Evolutionary conservation across 306 rosid genomes (phyloP), one percentile per base, ranked within the genome.

Genomic region (Inga leiocalycina): DNA sequence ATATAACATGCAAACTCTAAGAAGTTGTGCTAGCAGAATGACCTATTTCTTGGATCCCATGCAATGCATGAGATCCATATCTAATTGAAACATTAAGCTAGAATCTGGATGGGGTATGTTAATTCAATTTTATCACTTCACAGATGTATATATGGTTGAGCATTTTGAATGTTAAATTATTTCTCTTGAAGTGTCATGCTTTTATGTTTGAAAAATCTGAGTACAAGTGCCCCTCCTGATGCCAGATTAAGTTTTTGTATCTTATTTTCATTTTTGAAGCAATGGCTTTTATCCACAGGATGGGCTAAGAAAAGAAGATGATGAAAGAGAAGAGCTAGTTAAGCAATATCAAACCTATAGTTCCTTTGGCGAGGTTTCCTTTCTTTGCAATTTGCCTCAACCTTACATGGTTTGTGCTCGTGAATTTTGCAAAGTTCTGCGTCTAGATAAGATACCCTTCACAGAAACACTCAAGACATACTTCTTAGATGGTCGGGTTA

Each of bases 291-390:
- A 80, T 51, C 30, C 45, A 12, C 76, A 89, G 88, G 90, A 75
- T 73, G 88, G 66, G 81, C 57, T 81, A 46, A 84, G 86, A 35
- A 75, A 44, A 54, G 91, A 87, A 76, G 88, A 76, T 75, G 81
- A 76, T 73, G 88, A 72, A 69, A 72, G n/a, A 24, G 85, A 75
- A 64, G 86, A 83, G 77, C 30, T 39, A 6, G 39, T 68, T n/a
- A 82, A 39, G 74, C 71, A 9, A 17, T 81, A 85, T 54, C 84
- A 81, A 64, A 81, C 85, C 15, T 57, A 81, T 44, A 71, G 86
- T 79, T 87, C 88, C 24, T 81, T 89, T 82, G 92, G 91, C 19
- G 92, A 87, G 80, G 85, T 87, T 79, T 87, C 92, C 59, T 87
- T 89, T 52, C 88, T 89, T 72, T 89, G 92, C 79, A 87, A 85